Base-by-base conservation (phyloP, 164 flowering plant species). In the Chloranthus sessilifolius region DNA sequence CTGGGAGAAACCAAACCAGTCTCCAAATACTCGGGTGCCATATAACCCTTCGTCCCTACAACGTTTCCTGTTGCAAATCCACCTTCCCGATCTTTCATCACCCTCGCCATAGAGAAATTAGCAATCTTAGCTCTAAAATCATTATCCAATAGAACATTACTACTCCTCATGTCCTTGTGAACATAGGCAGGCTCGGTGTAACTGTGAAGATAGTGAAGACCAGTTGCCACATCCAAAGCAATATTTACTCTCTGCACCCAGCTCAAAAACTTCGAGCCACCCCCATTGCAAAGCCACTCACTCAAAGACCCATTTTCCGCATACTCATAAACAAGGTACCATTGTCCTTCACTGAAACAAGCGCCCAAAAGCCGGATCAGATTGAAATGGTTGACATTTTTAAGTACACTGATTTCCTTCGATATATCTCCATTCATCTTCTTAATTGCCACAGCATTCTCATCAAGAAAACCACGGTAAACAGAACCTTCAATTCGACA, bases 321-420 rank as follows among this genome's bases (percentile, higher is more conserved):
- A 45, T 55, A 73, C 74, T 85, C 88, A 37, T 56, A 85, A 10
- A 81, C 76, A 15, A 83, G 74, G 56, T 68, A 80, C 28, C 48
- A 68, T 7, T 25, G 9, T 15, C 76, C 79, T 0, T 66, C 30
- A 17, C 63, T 53, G 26, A 60, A 43, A 28, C 88, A 75, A 16
- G 58, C 45, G 20, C 89, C 89, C 19, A 57, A 42, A 12, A 83
- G 81, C 35, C 56, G 51, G 17, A 80, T 61, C 53, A 88, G 50
- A 58, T 80, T 88, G 69, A 64, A 68, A 36, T 88, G 95, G 53
- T 82, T 81, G 52, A 81, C 50, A 58, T 56, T 75, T 34, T 53
- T 66, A 43, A 77, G 70, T 38, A 81, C 43, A 29, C 59, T 73
- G 30, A 78, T 62, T 55, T 81, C 88, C 47, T 71, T 66, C 7